These are phyloP conservation scores for Rhodosporidiobolus odoratus DNA, from an alignment of 768 basidiomycete genomes.

Conservation along the genomic window DNA sequence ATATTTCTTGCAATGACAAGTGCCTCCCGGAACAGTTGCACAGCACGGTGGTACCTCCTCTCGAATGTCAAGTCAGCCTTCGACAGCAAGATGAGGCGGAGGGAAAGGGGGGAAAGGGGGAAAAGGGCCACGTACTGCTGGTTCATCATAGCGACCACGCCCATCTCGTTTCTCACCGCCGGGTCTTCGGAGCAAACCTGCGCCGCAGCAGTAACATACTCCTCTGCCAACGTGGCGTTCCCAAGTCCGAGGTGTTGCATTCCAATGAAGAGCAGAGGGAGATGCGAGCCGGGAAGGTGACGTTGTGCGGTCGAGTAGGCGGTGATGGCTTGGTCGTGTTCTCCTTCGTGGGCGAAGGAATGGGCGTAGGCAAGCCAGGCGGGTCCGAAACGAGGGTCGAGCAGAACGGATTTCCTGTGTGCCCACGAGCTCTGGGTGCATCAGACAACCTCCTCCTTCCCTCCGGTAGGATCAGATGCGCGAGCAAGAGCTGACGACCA, in stretches of 20 bases:
- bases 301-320: conserved; percentile 95
- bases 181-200: conserved; percentile 73
- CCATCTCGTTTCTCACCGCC: conserved; percentile 81
- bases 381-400: conserved; percentile 93
- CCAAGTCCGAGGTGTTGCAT: conserved; percentile 95
- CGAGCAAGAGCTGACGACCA: not conserved
- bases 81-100: not conserved
- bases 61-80: not conserved
- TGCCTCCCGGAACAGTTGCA: conserved; percentile 64
- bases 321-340: conserved; percentile 96
- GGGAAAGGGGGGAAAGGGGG: not conserved
- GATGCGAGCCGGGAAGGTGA: conserved; percentile 93
- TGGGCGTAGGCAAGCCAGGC: conserved; percentile 98
- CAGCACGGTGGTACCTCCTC: conserved; percentile 68
- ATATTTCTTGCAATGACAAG: conserved; percentile 76
- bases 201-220: conserved; percentile 76
- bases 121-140: conserved; percentile 41
- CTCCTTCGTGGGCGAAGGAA: conserved; percentile 92
- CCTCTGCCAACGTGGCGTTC: conserved; percentile 73
- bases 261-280: conserved; percentile 90
- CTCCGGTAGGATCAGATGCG: no score
- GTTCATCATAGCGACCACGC: conserved; percentile 84
- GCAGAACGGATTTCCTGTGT: conserved; percentile 82
- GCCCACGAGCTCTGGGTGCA: no score
- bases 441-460: no score